These are phyloP conservation scores for Xylariaceae sp. DNA, from an alignment of 2,329 filamentous ascomycete species.

Conservation along the genomic window DNA sequence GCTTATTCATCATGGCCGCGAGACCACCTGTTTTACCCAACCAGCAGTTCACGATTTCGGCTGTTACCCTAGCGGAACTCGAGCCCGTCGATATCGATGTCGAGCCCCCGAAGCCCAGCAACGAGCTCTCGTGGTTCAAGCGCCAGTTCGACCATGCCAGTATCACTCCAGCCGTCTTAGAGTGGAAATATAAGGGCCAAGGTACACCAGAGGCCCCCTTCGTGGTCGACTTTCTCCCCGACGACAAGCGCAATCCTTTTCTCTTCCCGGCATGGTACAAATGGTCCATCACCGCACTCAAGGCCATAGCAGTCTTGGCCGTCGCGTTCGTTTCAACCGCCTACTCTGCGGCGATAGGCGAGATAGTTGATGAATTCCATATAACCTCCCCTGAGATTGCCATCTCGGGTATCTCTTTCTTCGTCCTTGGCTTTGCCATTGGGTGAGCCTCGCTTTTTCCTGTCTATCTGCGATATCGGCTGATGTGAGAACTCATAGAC, in stretches of 20 bases:
- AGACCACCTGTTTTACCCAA: conserved; percentile 18
- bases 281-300: conserved; percentile 68
- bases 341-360: conserved; percentile 62
- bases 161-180: conserved; percentile 61
- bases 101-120: conserved; percentile 47
- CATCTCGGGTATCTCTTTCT: conserved; percentile 60
- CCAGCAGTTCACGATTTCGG: conserved; percentile 25
- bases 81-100: conserved; percentile 43
- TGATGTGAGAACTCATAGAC: conserved; percentile 37
- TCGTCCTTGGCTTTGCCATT: conserved; percentile 60
- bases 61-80: conserved; percentile 29
- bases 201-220: conserved; percentile 73
- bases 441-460: conserved; percentile 59
- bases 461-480: conserved; percentile 52
- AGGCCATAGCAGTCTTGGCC: conserved; percentile 70
- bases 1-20: conserved; percentile 22
- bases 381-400: conserved; percentile 52
- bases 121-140: conserved; percentile 52
- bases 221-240: conserved; percentile 69
- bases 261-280: conserved; percentile 56
- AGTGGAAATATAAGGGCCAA: conserved; percentile 61
- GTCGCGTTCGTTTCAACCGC: conserved; percentile 74
- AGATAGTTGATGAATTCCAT: conserved; percentile 61
- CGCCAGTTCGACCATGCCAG: conserved; percentile 63
- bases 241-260: conserved; percentile 72